Base-by-base conservation (phyloP, 2,329 filamentous ascomycete genomes). In the Paraphaeosphaeria sporulosa region DNA sequence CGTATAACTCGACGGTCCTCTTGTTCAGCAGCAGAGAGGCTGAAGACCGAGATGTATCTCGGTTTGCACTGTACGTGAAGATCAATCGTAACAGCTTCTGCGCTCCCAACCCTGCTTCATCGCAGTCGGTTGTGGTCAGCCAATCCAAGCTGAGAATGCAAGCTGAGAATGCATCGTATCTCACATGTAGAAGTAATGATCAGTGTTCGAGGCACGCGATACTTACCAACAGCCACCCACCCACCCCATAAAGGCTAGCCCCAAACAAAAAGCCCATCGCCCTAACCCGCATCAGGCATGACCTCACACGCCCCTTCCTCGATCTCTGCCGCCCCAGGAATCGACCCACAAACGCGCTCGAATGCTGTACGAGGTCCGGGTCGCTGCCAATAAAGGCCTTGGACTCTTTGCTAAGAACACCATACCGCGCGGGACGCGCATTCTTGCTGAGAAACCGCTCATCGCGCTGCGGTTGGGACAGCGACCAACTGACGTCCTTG, bases 371-470 rank as follows among this genome's bases (percentile, higher is more conserved):
- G 51, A 54, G 51, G 38, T 54, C 1, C 51, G 51, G 27, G 9
- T 23, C 40, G 40, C 38, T 54, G 51, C 51, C 51, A 46, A 54
- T 54, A 54, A 54, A 44, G 51, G 51, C 51, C 27, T 54, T 9
- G 51, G 51, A 46, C 51, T 54, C n/a, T 54, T 54, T 23, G 40
- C 51, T 19, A 46, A 44, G 46, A 40, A 44, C 12, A 8, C n/a
- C 4, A 54, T 54, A 34, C 51, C 40, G 25, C 25, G 51, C 3
- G 51, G 51, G 27, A 46, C 51, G 19, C 38, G 51, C 17, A 54
- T 54, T 34, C 38, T 54, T n/a, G 51, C 51, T n/a, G 38, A 54
- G 51, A 44, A 44, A 32, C 51, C 51, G 8, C 38, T 54, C 9
- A 34, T 54, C 38, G 38, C 51, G 13, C 27, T 54, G n/a, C 38